Evolutionary conservation across 2,329 filamentous ascomycete genomes (phyloP), one percentile per base, ranked within the genome.

Genomic region (Fusarium robinianum): DNA sequence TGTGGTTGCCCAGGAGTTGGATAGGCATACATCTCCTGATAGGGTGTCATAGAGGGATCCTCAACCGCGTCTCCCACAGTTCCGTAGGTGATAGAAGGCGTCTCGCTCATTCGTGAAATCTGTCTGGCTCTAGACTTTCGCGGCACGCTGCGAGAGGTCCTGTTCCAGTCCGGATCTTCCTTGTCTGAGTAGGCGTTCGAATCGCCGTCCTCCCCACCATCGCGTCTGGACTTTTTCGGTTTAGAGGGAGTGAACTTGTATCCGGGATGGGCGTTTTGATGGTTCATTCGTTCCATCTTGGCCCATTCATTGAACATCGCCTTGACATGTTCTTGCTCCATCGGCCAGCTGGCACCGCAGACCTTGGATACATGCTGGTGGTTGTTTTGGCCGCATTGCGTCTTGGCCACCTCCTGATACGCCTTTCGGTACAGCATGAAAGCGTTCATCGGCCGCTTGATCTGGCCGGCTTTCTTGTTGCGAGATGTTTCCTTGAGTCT

Each of bases 401-500:
- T 76, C 68, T 96, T 96, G 46, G 88, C 89, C 21, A 90, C 79
- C 50, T 94, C 88, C 48, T 95, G 88, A 64, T 89, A 96, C 6
- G 90, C 89, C 55, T 94, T 96, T 27, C 94, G 86, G 67, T 99
- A 99, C 36, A 99, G 76, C 87, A 99, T 96, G 73, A 97, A 99
- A 1, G 89, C 92, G 67, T 99, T 99, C 86, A 96, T 95, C 3
- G 94, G 91, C 19, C 94, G 80, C 61, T 92, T 90, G 57, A 97
- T 80, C 65, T 91, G 90, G 17, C 88, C 88, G 23, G 83, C 73
- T 60, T 84, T 89, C 44, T 83, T 79, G 58, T 81, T 79, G 29
- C 82, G 57, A 17, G 59, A 78, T 8, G 86, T 83, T 66, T 96
- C 90, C 41, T 74, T 70, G 34, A 74, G 75, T 43, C 92, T 81